Evolutionary conservation across 2,329 filamentous ascomycete species (phyloP).

Genomic region (Zymoseptoria brevis): DNA sequence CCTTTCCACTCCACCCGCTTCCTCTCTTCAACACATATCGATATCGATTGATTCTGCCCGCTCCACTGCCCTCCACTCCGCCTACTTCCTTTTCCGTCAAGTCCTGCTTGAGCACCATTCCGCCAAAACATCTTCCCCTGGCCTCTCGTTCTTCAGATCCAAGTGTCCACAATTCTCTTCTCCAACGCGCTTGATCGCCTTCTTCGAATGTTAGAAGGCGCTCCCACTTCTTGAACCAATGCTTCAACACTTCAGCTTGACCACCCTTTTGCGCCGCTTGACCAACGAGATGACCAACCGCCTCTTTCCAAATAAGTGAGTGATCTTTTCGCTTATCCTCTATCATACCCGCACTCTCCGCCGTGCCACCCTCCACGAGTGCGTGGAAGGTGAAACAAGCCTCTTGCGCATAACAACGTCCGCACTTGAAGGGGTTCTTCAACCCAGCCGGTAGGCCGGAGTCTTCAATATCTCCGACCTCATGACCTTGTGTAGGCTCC

Average conservation of each 20-base stretch:
- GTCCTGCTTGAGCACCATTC: slow-evolving; percentile 64
- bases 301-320: slow-evolving; percentile 56
- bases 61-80: slow-evolving; percentile 33
- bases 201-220: slow-evolving; percentile 88
- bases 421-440: slow-evolving; percentile 71
- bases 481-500: no score
- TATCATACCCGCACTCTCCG: slow-evolving; percentile 71
- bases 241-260: slow-evolving; percentile 53
- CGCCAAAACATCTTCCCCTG: slow-evolving; percentile 79
- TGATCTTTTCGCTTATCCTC: slow-evolving; percentile 45
- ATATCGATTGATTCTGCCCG: slow-evolving; percentile 80
- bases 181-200: slow-evolving; percentile 75
- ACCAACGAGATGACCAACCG: slow-evolving; percentile 44
- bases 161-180: slow-evolving; percentile 94
- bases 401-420: slow-evolving; percentile 81
- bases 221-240: slow-evolving; percentile 95
- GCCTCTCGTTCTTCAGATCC: slow-evolving; percentile 79
- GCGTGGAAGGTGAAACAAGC: slow-evolving; percentile 92
- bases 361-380: slow-evolving; percentile 73
- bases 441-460: slow-evolving; percentile 80
- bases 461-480: slow-evolving; percentile 10
- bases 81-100: slow-evolving; percentile 17
- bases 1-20: slow-evolving; percentile 29
- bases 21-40: slow-evolving; percentile 73
- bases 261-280: slow-evolving; percentile 41